Conservation (phyloP, 108 stramenopile species). For the Stephanodiscus minutulus region DNA sequence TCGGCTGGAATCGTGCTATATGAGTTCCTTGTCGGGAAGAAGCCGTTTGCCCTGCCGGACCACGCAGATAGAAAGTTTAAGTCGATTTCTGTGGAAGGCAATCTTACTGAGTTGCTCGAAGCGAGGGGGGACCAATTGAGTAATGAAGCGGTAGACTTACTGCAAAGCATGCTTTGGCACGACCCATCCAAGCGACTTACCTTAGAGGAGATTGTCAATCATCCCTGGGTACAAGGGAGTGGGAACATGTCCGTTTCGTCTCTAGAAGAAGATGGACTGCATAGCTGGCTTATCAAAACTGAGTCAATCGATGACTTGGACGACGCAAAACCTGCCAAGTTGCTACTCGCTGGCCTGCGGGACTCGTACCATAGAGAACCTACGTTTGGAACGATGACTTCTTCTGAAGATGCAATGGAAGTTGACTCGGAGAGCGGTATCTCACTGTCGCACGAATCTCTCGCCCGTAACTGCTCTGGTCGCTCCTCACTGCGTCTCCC, state of each 20-base stretch:
- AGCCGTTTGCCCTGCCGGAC: constrained; percentile 70
- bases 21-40: constrained; percentile 79
- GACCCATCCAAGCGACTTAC: constrained; percentile 72
- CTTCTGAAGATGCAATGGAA: neutral
- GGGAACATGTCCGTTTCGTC: neutral
- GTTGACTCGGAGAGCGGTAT: neutral
- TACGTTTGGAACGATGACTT: neutral
- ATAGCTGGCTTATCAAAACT: neutral
- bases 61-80: constrained; percentile 61
- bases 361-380: neutral
- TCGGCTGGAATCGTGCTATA: constrained; percentile 88
- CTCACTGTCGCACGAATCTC: neutral
- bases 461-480: neutral
- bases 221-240: constrained; percentile 69
- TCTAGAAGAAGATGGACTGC: neutral
- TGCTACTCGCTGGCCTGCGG: constrained; percentile 2
- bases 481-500: neutral
- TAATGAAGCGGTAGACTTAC: constrained; percentile 62
- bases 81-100: constrained; percentile 52
- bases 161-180: constrained; percentile 77
- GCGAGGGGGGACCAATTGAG: constrained; percentile 53
- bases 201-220: constrained; percentile 67
- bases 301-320: constrained; percentile 6
- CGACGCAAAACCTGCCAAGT: neutral
- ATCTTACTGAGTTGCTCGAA: constrained; percentile 48